A percentile compares a stretch with the other conserved stretches of the same genome.
Conservation (phyloP, 768 basidiomycete species). For the Trichaptum fuscoviolaceum region DNA sequence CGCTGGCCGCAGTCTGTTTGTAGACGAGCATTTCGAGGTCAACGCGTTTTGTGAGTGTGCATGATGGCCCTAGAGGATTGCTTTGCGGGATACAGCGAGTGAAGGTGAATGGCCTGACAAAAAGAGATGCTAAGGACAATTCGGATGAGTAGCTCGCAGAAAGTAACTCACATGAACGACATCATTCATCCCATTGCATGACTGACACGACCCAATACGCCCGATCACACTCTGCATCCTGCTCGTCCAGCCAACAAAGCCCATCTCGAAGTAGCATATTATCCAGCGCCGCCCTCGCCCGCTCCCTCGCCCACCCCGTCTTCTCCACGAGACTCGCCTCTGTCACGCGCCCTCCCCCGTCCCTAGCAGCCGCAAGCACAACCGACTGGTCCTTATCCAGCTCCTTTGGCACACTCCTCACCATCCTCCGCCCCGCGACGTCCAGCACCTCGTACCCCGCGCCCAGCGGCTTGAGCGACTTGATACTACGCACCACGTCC, state of each 20-base stretch:
- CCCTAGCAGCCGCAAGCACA: slow-evolving; percentile 70
- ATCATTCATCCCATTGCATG: slow-evolving; percentile 75
- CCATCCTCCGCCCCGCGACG: slow-evolving; percentile 70
- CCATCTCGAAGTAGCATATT: slow-evolving; percentile 91
- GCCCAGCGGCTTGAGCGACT: slow-evolving; percentile 80
- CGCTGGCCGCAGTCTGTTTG: too few relatives aligned
- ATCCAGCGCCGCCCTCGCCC: slow-evolving; percentile 73
- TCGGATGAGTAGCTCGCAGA: too few relatives aligned
- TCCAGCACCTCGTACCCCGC: slow-evolving; percentile 88
- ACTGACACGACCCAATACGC: slow-evolving; percentile 88
- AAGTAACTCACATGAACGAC: neutral
- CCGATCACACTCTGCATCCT: slow-evolving; percentile 58
- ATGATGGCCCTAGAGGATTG: too few relatives aligned
- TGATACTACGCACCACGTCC: slow-evolving; percentile 79
- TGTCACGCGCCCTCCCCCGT: slow-evolving; percentile 63
- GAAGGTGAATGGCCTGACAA: too few relatives aligned
- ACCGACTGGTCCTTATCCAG: slow-evolving; percentile 86
- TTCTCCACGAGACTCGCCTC: slow-evolving; percentile 53
- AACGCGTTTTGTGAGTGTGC: too few relatives aligned
- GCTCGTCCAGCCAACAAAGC: slow-evolving; percentile 92
- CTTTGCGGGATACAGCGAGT: too few relatives aligned
- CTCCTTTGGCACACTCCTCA: slow-evolving; percentile 85
- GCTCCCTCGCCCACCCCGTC: slow-evolving; percentile 73
- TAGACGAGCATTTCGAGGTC: too few relatives aligned
- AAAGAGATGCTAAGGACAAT: too few relatives aligned